Evolutionary conservation across 805 yeast genomes (phyloP), one percentile per base, ranked within the genome.

Genomic region (Danielia reshetovae): DNA sequence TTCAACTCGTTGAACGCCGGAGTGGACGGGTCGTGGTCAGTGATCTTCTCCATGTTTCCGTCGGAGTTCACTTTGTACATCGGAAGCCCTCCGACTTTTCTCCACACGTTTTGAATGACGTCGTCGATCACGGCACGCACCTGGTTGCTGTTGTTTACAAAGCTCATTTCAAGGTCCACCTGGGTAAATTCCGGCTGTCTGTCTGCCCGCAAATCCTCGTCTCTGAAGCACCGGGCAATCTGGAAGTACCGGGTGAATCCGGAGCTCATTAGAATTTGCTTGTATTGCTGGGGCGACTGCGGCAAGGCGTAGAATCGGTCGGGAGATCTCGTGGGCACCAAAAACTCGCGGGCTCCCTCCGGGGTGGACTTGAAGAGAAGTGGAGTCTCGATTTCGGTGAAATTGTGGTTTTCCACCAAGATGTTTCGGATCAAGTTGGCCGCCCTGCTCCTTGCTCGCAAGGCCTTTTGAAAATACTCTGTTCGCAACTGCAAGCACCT

Each of bases 171-270:
- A 60, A 93, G 49, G 68, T 93, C 99, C n/a, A 93, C 64, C 60
- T 93, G 99, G 1, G 98, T 93, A 57, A 93, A 93, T 56, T 93
- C 98, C 0, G 97, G 97, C 60, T 93, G 98, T 59, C 98, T 75
- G 57, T 93, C 98, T 1, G 86, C 80, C 39, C 99, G 72, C 38
- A 93, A 70, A 60, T 93, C 97, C 57, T 93, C 99, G 57, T 93
- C 98, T 45, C 99, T 72, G 57, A 93, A 93, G 57, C 99, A 93
- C 51, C 77, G 80, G 3, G 98, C 97, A 25, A 93, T 67, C 60
- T 93, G 98, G 59, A 77, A 93, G 59, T 93, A 93, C 31, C 77
- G 71, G 33, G 82, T 72, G 25, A 93, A 77, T 1, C 98, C 98
- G 26, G 95, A 81, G 1, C 97, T 95, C 88, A 93, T 93, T 22